Base-by-base conservation (phyloP, 2,329 filamentous ascomycete genomes). In the Fusarium pseudoanthophilum region DNA sequence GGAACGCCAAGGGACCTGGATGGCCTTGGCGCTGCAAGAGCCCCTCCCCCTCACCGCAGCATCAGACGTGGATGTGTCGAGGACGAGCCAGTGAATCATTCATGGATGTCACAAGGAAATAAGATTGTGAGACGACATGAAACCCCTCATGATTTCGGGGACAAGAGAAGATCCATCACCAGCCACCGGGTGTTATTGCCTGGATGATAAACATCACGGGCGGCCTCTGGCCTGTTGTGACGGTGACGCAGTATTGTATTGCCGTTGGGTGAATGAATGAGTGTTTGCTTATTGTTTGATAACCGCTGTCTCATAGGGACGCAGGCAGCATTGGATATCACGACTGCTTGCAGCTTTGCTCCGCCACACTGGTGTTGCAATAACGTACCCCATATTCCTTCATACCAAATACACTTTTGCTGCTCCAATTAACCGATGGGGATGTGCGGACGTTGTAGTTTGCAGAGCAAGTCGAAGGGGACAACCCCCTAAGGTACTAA, bases 21-120 rank as follows among this genome's bases (percentile, higher is more conserved):
- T 58, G 46, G 45, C 24, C 71, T 74, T 74, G 71, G 71, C 71
- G 42, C 67, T 74, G 71, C 71, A 69, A 60, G 60, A 64, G 71
- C 56, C 71, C 67, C 67, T 74, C 59, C 71, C 71, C 67, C 67
- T 74, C 71, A 74, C 71, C 71, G 62, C 59, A 74, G 62, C 53
- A 64, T 65, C 40, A 69, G 52, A 69, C 64, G 52, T 49, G 42
- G 39, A 58, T 52, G 53, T 52, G 69, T 74, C 43, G 28, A 43
- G 51, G 28, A 51, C 24, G 40, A 73, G 60, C 57, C 59, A 73
- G 60, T 66, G 46, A 67, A 61, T 67, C 69, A 70, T 55, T 60
- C 63, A 30, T 60, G 26, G 39, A 60, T 67, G 57, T 66, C 69
- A 72, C 57, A 67, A 71, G 61, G 36, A 34, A 67, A 46, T 39